Evolutionary conservation across 306 rosid genomes (phyloP).

Genomic region (Corylus heterophylla): DNA sequence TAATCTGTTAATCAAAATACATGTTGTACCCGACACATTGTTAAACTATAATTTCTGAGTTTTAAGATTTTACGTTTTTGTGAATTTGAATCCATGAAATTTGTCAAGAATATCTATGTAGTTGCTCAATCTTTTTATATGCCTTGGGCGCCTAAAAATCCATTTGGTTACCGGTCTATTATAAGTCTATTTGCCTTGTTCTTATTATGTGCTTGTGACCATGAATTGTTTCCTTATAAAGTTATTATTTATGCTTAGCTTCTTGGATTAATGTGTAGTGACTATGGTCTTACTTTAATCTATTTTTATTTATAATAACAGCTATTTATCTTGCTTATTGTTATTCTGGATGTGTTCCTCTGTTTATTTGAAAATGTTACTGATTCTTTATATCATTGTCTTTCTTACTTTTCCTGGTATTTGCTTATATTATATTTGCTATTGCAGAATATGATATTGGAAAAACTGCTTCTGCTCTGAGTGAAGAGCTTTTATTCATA

Average conservation of each 20-base stretch:
- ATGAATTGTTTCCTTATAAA: slow-evolving; percentile 11
- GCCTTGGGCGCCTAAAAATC: not conserved
- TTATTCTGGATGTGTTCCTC: not conserved
- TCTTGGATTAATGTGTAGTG: slow-evolving; percentile 4
- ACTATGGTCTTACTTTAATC: not conserved
- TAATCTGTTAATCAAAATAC: not conserved
- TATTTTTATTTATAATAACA: not conserved
- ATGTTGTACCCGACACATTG: not conserved
- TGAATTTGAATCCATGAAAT: slow-evolving; percentile 1
- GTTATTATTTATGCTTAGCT: slow-evolving; percentile 7
- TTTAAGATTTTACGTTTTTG: not conserved
- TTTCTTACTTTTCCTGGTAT: not conserved
- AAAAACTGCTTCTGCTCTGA: slow-evolving; percentile 34
- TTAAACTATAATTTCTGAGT: slow-evolving; percentile 2
- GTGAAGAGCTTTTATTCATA: slow-evolving; percentile 77
- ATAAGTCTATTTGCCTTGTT: slow-evolving; percentile 15
- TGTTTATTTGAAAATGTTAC: slow-evolving; percentile 19
- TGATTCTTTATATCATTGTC: slow-evolving; percentile 12
- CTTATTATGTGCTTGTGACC: slow-evolving; percentile 18
- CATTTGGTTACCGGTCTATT: not conserved
- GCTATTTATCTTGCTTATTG: not conserved
- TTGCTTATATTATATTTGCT: slow-evolving; percentile 22
- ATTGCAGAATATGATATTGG: slow-evolving; percentile 56
- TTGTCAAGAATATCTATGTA: slow-evolving; percentile 4
- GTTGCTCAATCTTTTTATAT: slow-evolving; percentile 18